Evolutionary conservation across 2,329 filamentous ascomycete species (phyloP), one percentile per base, ranked within the genome.

Genomic region (Colletotrichum sp.): DNA sequence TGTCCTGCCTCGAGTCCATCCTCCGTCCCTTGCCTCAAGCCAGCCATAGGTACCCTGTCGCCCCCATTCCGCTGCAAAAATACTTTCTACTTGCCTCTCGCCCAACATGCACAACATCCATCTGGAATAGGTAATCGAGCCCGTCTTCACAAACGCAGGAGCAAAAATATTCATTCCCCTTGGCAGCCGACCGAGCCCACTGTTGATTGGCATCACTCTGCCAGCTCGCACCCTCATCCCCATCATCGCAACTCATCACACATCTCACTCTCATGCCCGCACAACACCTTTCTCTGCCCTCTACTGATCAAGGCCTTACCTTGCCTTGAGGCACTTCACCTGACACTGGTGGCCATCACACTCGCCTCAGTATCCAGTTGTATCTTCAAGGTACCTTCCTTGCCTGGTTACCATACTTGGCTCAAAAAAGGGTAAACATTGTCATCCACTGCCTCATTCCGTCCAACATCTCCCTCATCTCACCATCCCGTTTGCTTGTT

Each of bases 201-300:
- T 47, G 27, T 63, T 72, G 70, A 72, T 63, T 72, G 70, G 69
- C 70, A 69, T 72, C 70, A 72, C 70, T 69, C 36, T 38, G 16
- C 63, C 31, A 47, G 34, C 29, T 47, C 24, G 18, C 57, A 31
- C 43, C 43, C 43, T 51, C 43, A 51, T 13, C 43, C n/a, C 13
- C 43, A 51, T 51, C 43, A 13, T 51, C 57, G 8, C 18, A 34
- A 27, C 59, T 34, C 59, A 63, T 33, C 21, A 34, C 31, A 62
- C 59, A 36, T 38, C 24, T 38, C 59, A 24, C 21, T 9, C 33
- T 36, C 59, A 27, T 27, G 15, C 59, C n/a, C 59, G 11, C 54
- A 34, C 21, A n/a, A 18, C 29, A 33, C 57, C 9, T 31, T 31
- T 33, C 18, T 57, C n/a, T 24, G 15, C 43, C 21, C 12, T 51